Percentiles rank a stretch among this genome's conserved stretches.
Evolutionary conservation across 2,329 filamentous ascomycete species (phyloP).

Genomic region (Delphinella strobiligena): DNA sequence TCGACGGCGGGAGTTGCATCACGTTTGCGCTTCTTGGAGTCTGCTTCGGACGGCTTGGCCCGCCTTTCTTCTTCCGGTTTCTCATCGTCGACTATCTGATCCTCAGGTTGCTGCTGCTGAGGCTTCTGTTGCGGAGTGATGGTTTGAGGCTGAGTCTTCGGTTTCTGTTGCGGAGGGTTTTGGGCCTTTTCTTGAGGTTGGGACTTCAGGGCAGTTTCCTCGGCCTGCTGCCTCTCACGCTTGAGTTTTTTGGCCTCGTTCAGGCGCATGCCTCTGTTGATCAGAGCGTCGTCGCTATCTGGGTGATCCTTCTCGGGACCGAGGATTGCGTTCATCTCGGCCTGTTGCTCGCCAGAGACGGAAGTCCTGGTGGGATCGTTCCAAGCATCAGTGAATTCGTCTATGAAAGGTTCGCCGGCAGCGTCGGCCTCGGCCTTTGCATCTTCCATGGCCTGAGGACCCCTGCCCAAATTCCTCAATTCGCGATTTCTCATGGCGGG

Average conservation of each 20-base stretch:
- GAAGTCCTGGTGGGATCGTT: slow-evolving; percentile 22
- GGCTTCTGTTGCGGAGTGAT: background rate
- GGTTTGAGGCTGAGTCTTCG: background rate
- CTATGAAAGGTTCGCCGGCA: slow-evolving; percentile 52
- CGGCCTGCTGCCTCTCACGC: slow-evolving; percentile 37
- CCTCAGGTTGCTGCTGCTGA: background rate
- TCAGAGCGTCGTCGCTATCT: slow-evolving; percentile 49
- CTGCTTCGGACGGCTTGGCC: slow-evolving; percentile 10
- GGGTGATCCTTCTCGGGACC: slow-evolving; percentile 19
- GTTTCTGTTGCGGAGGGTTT: background rate
- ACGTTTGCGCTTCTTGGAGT: background rate
- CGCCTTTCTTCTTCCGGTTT: too few species aligned
- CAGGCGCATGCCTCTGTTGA: slow-evolving; percentile 64
- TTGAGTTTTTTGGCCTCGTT: slow-evolving; percentile 69
- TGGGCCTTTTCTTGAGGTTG: background rate
- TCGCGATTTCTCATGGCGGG: slow-evolving; percentile 78
- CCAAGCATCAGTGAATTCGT: slow-evolving; percentile 35
- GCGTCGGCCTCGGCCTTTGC: slow-evolving; percentile 47
- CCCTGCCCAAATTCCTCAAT: slow-evolving; percentile 56
- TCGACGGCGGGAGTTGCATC: background rate
- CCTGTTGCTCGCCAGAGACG: slow-evolving; percentile 22
- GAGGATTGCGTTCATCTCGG: slow-evolving; percentile 20
- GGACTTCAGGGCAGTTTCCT: background rate
- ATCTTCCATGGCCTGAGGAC: slow-evolving; percentile 29
- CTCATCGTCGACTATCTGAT: background rate